phyloP scores from a whole-genome alignment of 176 grass and related monocot genomes.

The Pharus latifolius region DNA sequence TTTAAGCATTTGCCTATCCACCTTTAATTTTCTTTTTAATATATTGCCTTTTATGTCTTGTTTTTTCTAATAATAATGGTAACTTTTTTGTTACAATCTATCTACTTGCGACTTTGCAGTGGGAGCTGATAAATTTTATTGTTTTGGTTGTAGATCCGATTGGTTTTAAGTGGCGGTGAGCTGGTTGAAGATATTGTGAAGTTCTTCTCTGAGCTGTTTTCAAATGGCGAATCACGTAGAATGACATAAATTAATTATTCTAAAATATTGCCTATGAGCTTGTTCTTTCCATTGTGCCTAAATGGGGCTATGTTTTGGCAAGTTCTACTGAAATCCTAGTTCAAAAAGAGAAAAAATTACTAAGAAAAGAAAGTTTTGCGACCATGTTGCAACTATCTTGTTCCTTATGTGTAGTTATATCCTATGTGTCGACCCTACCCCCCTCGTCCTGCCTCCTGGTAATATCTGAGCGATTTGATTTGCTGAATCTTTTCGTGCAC shows the following conservation, averaged over 20 bases:
- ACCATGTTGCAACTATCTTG: too few relatives aligned
- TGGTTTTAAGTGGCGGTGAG: not conserved
- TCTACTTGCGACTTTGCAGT: too few relatives aligned
- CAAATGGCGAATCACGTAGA: not conserved
- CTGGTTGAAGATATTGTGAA: not conserved
- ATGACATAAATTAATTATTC: slow-evolving; percentile 31
- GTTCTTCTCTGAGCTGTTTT: slow-evolving; percentile 9
- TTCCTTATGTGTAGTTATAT: too few relatives aligned
- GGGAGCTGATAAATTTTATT: slow-evolving; percentile 9
- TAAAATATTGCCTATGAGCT: slow-evolving; percentile 31
- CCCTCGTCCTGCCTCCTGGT: too few relatives aligned
- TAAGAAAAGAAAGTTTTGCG: slow-evolving; percentile 25
- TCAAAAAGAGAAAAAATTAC: slow-evolving; percentile 1
- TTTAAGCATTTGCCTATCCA: not conserved
- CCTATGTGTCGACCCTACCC: too few relatives aligned
- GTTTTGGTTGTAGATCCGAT: slow-evolving; percentile 12
- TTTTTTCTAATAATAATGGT: too few relatives aligned
- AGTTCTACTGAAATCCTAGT: slow-evolving; percentile 12
- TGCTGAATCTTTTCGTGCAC: too few relatives aligned
- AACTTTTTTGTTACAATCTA: not conserved
- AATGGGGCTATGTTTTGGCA: slow-evolving; percentile 10
- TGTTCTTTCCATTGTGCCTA: not conserved
- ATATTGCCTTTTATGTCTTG: not conserved
- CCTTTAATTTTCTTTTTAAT: too few relatives aligned
- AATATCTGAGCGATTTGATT: too few relatives aligned